Base-by-base conservation (phyloP, 2,329 filamentous ascomycete genomes). In the Cladophialophora carrionii region DNA sequence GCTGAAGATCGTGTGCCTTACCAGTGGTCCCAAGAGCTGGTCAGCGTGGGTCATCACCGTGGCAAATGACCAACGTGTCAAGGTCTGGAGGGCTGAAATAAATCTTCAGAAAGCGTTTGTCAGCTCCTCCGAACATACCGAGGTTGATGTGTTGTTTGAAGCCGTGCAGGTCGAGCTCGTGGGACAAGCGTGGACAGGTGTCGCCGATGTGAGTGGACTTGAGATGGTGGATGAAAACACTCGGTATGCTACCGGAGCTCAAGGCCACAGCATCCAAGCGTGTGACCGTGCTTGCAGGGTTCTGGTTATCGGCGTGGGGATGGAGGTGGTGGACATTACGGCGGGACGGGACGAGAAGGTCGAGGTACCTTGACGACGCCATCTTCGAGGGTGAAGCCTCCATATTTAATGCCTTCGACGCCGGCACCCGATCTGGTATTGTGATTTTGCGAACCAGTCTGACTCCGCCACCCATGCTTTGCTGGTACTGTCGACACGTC, bases 61-160 rank as follows among this genome's bases (percentile, higher is more conserved):
- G 0, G 78, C 80, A 10, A 81, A 80, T 56, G 81, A 83, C 57
- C 80, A 82, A 62, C 75, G 76, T n/a, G 68, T 82, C 62, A 81
- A 80, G 64, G 62, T 79, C 14, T 82, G 80, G 80, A 71, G 69
- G 9, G 69, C 80, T 6, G 64, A 66, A 4, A 68, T 80, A 43
- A 72, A 77, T 62, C 51, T 66, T 10, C 59, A 63, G n/a, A 63
- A 68, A 51, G 31, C 43, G 34, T 9, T 24, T 17, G 26, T 20
- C 29, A n/a, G 17, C n/a, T 32, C 29, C 14, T 12, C 22, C 8
- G n/a, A n/a, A 20, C 32, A 22, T 22, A 10, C 7, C 12, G 58
- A 54, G n/a, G 53, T 34, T 26, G 46, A 64, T 51, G 29, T 24
- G 43, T 34, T 65, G 10, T 58, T 65, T 1, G 51, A 66, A 14